Conservation (phyloP, 2,329 filamentous ascomycete genomes). For the Venturia asperata region DNA sequence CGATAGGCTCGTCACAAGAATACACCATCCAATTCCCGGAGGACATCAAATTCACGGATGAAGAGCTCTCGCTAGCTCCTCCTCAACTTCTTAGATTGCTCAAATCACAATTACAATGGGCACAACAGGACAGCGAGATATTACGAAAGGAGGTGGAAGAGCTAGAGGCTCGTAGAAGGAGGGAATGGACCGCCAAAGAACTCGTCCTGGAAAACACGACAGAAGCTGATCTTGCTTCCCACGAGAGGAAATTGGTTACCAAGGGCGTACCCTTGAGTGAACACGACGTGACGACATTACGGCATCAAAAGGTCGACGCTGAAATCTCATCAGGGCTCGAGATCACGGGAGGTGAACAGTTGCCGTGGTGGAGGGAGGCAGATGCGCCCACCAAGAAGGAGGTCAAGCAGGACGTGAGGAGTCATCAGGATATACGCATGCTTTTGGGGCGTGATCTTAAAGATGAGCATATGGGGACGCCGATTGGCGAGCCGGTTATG, state of each 20-base stretch:
- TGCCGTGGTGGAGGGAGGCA: slow-evolving; percentile 11
- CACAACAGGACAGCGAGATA: slow-evolving; percentile 57
- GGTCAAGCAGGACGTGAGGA: neutral
- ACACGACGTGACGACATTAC: neutral
- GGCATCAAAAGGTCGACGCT: neutral
- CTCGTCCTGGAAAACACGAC: slow-evolving; percentile 67
- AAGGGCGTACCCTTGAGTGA: neutral
- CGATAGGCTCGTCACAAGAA: slow-evolving; percentile 30
- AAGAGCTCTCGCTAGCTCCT: slow-evolving; percentile 60
- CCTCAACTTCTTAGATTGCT: slow-evolving; percentile 58
- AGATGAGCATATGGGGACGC: neutral
- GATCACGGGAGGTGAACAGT: neutral
- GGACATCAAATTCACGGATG: slow-evolving; percentile 54
- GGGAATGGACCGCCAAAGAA: slow-evolving; percentile 76
- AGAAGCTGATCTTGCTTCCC: slow-evolving; percentile 38
- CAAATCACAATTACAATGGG: slow-evolving; percentile 63
- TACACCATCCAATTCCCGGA: slow-evolving; percentile 47
- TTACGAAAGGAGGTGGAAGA: slow-evolving; percentile 58
- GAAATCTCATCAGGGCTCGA: neutral
- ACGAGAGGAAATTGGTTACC: neutral
- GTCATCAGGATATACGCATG: neutral
- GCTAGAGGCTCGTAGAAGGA: slow-evolving; percentile 59
- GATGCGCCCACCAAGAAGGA: neutral
- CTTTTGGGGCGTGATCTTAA: neutral
- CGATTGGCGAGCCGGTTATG: slow-evolving; percentile 7